These are phyloP conservation scores for Pseudozyma hubeiensis DNA, from an alignment of 1,284 basidiomycete genomes.

Conservation along the genomic window DNA sequence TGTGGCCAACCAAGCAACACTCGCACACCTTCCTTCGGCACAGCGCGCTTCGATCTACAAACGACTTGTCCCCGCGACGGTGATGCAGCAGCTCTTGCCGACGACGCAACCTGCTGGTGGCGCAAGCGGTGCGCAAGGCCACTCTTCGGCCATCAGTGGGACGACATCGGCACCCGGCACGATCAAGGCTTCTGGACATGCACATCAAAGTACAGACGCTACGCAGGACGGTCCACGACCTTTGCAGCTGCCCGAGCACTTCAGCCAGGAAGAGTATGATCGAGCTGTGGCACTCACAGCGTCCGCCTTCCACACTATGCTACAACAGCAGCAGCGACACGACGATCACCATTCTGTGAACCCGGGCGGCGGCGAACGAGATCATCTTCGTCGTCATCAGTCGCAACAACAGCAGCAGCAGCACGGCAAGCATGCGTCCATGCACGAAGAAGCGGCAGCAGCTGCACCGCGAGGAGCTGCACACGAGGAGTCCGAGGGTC, in stretches of 20 bases:
- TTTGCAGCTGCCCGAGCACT: conserved; percentile 52
- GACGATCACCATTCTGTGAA: conserved; percentile 5
- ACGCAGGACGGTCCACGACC: conserved; percentile 31
- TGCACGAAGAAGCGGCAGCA: conserved; percentile 40
- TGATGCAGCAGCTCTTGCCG: conserved; percentile 64
- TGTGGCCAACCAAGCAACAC: conserved; percentile 48
- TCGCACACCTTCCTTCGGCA: conserved; percentile 56
- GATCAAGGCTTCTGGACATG: conserved; percentile 21
- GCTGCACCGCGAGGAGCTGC: conserved; percentile 55
- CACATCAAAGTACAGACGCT: conserved; percentile 30
- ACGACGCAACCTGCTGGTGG: conserved; percentile 23
- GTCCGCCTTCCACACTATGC: conserved; percentile 57
- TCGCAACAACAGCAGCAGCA: conserved; percentile 11
- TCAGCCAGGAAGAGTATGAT: conserved; percentile 60
- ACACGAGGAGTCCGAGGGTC: conserved; percentile 70
- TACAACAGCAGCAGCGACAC: conserved; percentile 48
- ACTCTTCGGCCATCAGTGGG: conserved; percentile 25
- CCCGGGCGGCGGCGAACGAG: conserved; percentile 19
- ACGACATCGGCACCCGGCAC: conserved; percentile 25
- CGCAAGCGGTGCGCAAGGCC: conserved; percentile 19
- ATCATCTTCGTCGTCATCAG: conserved; percentile 20
- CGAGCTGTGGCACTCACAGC: conserved; percentile 59
- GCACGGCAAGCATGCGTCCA: conserved; percentile 46
- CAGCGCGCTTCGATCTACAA: conserved; percentile 82
- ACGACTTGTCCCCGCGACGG: conserved; percentile 71